Evolutionary conservation across 345 rosid genomes (phyloP), one percentile per base, ranked within the genome.

Genomic region (Citrus inodora): DNA sequence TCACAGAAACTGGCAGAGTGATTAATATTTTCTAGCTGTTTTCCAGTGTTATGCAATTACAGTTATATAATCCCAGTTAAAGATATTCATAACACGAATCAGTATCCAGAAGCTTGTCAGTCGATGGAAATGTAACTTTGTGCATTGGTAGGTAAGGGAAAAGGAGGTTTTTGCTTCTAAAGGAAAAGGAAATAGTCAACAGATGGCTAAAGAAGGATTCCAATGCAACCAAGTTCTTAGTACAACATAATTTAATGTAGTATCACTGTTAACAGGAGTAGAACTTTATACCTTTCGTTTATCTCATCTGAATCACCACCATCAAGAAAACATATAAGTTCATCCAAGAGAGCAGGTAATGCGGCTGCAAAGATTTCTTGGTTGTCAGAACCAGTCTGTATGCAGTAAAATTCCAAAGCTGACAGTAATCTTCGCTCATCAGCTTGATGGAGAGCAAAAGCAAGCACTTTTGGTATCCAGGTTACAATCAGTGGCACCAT

Each of bases 391-490:
- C 96, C 94, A 86, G 86, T 90, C 73, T 90, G 94, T 71, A 86
- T 88, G 40, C 89, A 87, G 89, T 95, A 95, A 83, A 93, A 91
- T 79, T 91, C 91, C 86, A 95, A 86, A 63, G 92, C 92, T 81
- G 90, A 89, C 77, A 83, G 86, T 82, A 95, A 85, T 70, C 83
- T 88, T 73, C 78, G 88, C 78, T 87, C 90, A 77, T 94, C 91
- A 79, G 87, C 73, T 81, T 80, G 92, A 86, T 89, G 91, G 67
- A 93, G 97, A 80, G 97, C 94, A 90, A 88, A 92, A 28, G 98
- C 93, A 80, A 93, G 99, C 35, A 95, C 98, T 85, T 91, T 92
- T 9, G 99, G 99, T 22, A 93, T 85, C 97, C 94, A 95, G 83
- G 90, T 85, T 76, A 95, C 95, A 59, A 93, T 84, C 71, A 95